These are phyloP conservation scores for Phytophthora boehmeriae DNA, from an alignment of 352 stramenopile species.

Conservation along the genomic window DNA sequence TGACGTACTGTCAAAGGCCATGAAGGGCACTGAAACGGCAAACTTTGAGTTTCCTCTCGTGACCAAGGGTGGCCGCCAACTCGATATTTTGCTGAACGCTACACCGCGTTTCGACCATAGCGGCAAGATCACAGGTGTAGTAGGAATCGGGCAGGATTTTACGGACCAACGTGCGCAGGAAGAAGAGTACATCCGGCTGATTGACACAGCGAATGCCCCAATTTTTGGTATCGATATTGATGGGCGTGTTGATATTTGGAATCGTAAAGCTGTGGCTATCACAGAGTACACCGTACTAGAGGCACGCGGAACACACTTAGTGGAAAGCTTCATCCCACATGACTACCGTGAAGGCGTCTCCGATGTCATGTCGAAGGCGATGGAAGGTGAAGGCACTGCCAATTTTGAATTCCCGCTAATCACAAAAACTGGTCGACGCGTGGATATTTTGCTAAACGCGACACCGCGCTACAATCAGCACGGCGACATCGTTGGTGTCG, in stretches of 20 bases:
- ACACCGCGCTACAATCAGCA: conserved; percentile 84
- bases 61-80: conserved; percentile 66
- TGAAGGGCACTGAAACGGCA: conserved; percentile 64
- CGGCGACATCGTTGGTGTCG: conserved; percentile 80
- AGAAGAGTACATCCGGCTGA: conserved; percentile 85
- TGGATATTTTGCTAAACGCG: conserved; percentile 87
- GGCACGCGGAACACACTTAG: conserved; percentile 84
- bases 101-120: conserved; percentile 73
- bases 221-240: conserved; percentile 91
- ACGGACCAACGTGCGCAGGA: conserved; percentile 86
- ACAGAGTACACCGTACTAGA: conserved; percentile 92
- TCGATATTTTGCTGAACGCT: conserved; percentile 86
- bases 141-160: conserved; percentile 85
- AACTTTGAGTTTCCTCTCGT: conserved; percentile 90
- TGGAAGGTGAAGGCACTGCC: conserved; percentile 65
- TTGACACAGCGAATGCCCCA: conserved; percentile 90
- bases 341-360: conserved; percentile 69
- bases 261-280: conserved; percentile 90
- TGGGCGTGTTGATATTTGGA: conserved; percentile 88
- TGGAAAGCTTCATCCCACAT: conserved; percentile 90
- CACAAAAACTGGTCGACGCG: conserved; percentile 71
- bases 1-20: conserved; percentile 67
- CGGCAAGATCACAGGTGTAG: conserved; percentile 75
- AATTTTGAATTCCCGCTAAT: conserved; percentile 92
- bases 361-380: conserved; percentile 67